A percentile compares a stretch with the other conserved stretches of the same genome.
These are phyloP conservation scores for Colletotrichum sp. DNA, from an alignment of 2,329 filamentous ascomycete genomes.

Conservation along the genomic window DNA sequence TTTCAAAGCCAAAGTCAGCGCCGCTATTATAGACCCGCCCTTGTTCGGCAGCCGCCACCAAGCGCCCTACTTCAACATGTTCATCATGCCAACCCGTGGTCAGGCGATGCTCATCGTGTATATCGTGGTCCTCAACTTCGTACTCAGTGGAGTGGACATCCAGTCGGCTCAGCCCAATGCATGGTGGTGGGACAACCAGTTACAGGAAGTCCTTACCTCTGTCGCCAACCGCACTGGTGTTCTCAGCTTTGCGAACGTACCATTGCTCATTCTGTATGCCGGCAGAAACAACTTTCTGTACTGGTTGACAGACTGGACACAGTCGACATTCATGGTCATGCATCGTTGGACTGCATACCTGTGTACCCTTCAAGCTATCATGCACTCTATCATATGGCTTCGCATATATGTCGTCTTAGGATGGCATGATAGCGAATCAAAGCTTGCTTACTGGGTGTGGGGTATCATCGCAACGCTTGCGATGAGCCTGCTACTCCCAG, in stretches of 20 bases:
- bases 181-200: constrained; percentile 24
- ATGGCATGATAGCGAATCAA: constrained; percentile 29
- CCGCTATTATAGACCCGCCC: neutral
- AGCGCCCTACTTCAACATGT: constrained; percentile 34
- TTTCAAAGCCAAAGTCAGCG: neutral
- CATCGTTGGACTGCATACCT: constrained; percentile 50
- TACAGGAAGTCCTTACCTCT: constrained; percentile 27
- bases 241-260: constrained; percentile 34
- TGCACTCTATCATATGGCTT: constrained; percentile 44
- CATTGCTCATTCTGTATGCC: constrained; percentile 41
- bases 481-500: constrained; percentile 31
- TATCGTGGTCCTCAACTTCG: constrained; percentile 33
- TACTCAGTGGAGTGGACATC: constrained; percentile 29
- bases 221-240: constrained; percentile 39
- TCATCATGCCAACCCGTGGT: constrained; percentile 40
- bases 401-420: constrained; percentile 31
- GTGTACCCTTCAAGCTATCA: constrained; percentile 40
- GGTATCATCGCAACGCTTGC: constrained; percentile 42
- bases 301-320: constrained; percentile 46
- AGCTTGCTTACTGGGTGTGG: constrained; percentile 43
- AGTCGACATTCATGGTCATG: constrained; percentile 46
- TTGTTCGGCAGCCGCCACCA: neutral
- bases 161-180: constrained; percentile 22
- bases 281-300: constrained; percentile 47
- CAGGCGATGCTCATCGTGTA: constrained; percentile 39